These are phyloP conservation scores for Kockovaella imperatae DNA, from an alignment of 768 basidiomycete species.

Conservation along the genomic window DNA sequence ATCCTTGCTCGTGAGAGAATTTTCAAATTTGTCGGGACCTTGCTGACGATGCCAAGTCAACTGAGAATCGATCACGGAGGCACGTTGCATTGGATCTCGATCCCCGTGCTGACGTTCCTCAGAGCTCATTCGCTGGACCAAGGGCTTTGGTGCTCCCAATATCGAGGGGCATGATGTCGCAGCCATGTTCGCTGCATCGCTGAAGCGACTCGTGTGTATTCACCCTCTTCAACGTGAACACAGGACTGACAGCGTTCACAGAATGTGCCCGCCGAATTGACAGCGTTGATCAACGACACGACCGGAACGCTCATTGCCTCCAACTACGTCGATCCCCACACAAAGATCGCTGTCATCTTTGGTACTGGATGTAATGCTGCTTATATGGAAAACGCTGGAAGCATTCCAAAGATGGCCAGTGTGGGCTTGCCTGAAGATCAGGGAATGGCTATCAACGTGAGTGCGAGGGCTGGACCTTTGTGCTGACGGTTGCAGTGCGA, in stretches of 20 bases:
- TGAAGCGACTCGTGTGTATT: conserved; percentile 62
- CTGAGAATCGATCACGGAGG: conserved; percentile 80
- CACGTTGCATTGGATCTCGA: conserved; percentile 7
- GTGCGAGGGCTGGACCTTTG: conserved; percentile 19
- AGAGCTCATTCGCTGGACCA: conserved; percentile 96
- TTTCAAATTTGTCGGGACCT: background rate
- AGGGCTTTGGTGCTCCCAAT: conserved; percentile 86
- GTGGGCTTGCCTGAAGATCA: conserved; percentile 57
- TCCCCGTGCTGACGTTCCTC: conserved; percentile 8
- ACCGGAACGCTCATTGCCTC: conserved; percentile 97
- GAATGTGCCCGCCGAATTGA: conserved; percentile 74
- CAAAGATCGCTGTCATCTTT: conserved; percentile 92
- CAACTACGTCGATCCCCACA: conserved; percentile 81
- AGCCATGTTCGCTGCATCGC: conserved; percentile 77
- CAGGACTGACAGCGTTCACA: conserved; percentile 39
- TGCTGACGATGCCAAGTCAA: conserved; percentile 56
- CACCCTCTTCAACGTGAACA: background rate
- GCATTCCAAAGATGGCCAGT: conserved; percentile 74
- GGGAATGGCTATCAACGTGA: conserved; percentile 93
- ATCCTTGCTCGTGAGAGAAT: conserved; percentile 71
- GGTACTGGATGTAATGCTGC: conserved; percentile 98
- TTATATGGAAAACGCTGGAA: conserved; percentile 82
- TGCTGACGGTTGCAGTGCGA: conserved; percentile 29
- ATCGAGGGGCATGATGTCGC: conserved; percentile 91
- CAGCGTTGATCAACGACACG: conserved; percentile 92